Base-by-base conservation (phyloP, 768 basidiomycete genomes). In the Pulveroboletus sp. region DNA sequence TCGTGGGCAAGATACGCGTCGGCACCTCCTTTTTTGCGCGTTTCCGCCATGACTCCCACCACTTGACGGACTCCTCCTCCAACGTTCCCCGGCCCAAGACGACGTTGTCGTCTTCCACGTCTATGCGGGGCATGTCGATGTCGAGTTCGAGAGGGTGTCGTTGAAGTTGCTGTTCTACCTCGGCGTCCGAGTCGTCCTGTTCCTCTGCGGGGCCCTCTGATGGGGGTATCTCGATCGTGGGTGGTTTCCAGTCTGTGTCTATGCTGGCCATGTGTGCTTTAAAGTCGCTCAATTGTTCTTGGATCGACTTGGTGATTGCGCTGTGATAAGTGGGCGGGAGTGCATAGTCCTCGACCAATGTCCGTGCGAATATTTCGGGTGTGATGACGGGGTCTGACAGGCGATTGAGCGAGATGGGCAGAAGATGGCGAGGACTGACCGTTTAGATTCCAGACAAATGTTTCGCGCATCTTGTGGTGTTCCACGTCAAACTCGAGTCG, bases 401-500 rank as follows among this genome's bases (percentile, higher is more conserved):
- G 36, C 19, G 11, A 27, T 13, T 49, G 41, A 38, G 34, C 36
- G 25, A 44, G 25, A 6, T 24, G 14, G 11, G 29, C 3, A 21
- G 5, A 8, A 10, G 23, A 41, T 19, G 33, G 8, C 49, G 2
- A 2, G 24, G 39, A 72, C 81, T n/a, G 47, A 97, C 94, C 95
- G 55, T 88, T 87, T 38, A 94, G 69, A 61, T 99, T 97, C 97
- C 95, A 99, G 38, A 97, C 80, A 69, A 98, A 97, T 0, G 95
- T 93, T 64, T 99, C 97, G 23, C 93, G 82, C 76, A 97, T 85
- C 70, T 87, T 90, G 63, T 90, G 85, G 60, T 90, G 88, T 48
- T 97, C 97, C 40, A 94, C 86, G 59, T 99, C 97, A 59, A 97
- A 85, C 66, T 99, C 97, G 43, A 99, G 74, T n/a, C 97, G 82